phyloP scores from a whole-genome alignment of 768 basidiomycete genomes.

The Panellus pusillus region DNA sequence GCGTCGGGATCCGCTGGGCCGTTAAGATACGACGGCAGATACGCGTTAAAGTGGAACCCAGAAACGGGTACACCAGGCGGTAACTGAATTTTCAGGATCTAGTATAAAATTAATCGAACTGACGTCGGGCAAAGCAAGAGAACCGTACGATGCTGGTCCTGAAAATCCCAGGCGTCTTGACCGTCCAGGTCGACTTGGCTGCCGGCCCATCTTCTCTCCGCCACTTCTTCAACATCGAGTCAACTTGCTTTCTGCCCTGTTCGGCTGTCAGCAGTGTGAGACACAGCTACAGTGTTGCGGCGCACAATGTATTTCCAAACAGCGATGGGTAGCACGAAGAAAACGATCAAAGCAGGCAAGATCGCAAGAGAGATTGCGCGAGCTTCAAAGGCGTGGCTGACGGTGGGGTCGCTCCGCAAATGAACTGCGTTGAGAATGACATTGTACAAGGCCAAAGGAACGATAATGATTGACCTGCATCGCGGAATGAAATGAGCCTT shows the following conservation, averaged over 20 bases:
- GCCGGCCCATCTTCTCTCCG: not conserved
- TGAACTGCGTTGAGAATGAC: constrained; percentile 31
- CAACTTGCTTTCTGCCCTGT: constrained; percentile 45
- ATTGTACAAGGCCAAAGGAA: constrained; percentile 41
- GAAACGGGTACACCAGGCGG: constrained; percentile 33
- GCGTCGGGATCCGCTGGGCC: constrained; percentile 33
- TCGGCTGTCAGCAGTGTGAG: not conserved
- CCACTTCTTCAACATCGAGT: too few species aligned
- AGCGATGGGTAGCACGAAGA: constrained; percentile 42
- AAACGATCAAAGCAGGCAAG: constrained; percentile 36
- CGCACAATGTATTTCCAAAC: constrained; percentile 48
- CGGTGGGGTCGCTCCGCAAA: constrained; percentile 12
- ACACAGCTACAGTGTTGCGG: constrained; percentile 4
- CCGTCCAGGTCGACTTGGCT: constrained; percentile 40
- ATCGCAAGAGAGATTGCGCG: constrained; percentile 37
- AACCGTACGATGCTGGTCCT: constrained; percentile 34
- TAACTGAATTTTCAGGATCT: constrained; percentile 42
- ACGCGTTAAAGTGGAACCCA: constrained; percentile 42
- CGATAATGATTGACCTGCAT: constrained; percentile 36
- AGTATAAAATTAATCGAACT: not conserved
- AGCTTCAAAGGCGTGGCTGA: constrained; percentile 23
- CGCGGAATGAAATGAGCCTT: not conserved
- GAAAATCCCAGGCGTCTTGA: constrained; percentile 40
- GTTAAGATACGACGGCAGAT: constrained; percentile 46
- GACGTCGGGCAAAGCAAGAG: not conserved